phyloP scores from a whole-genome alignment of 2,329 filamentous ascomycete genomes.

The Orbilia quercus region DNA sequence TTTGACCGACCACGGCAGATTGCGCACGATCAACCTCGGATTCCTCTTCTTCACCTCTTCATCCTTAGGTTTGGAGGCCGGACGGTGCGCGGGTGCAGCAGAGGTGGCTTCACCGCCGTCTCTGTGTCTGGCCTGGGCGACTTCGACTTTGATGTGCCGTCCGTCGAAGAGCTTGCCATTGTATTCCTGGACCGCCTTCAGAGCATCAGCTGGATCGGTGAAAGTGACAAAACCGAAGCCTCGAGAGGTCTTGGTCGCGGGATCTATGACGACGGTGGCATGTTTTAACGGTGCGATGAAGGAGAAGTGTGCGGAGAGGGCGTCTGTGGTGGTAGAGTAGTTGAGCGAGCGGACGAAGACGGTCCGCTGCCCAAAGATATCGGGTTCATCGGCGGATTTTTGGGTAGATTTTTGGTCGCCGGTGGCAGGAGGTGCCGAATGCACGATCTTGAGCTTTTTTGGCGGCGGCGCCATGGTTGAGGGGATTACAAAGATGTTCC shows the following conservation, averaged over 20 bases:
- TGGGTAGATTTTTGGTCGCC: constrained; percentile 21
- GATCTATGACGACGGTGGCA: constrained; percentile 89
- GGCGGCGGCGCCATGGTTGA: constrained; percentile 40
- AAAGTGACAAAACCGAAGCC: constrained; percentile 98
- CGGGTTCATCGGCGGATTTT: constrained; percentile 19
- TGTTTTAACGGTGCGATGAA: constrained; percentile 95
- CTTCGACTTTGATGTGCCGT: constrained; percentile 83
- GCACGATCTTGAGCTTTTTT: constrained; percentile 48
- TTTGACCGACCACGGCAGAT: constrained; percentile 96
- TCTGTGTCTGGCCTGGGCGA: constrained; percentile 86
- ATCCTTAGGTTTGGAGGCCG: constrained; percentile 62
- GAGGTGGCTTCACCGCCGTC: constrained; percentile 64
- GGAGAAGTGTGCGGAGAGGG: constrained; percentile 88
- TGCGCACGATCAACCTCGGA: constrained; percentile 86
- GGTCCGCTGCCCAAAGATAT: constrained; percentile 68
- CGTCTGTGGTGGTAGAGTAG: constrained; percentile 79
- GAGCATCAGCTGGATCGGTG: constrained; percentile 89
- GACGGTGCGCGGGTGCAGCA: constrained; percentile 60
- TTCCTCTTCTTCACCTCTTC: constrained; percentile 71
- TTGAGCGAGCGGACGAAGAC: constrained; percentile 93
- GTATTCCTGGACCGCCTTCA: constrained; percentile 81
- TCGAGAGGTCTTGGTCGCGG: constrained; percentile 84
- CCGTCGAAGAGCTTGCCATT: constrained; percentile 82
- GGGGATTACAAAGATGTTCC: not conserved
- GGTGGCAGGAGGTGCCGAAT: constrained; percentile 15